A percentile compares a stretch with the other conserved stretches of the same genome.
phyloP scores from a whole-genome alignment of 805 yeast genomes.

The Monosporozyma aerobia region DNA sequence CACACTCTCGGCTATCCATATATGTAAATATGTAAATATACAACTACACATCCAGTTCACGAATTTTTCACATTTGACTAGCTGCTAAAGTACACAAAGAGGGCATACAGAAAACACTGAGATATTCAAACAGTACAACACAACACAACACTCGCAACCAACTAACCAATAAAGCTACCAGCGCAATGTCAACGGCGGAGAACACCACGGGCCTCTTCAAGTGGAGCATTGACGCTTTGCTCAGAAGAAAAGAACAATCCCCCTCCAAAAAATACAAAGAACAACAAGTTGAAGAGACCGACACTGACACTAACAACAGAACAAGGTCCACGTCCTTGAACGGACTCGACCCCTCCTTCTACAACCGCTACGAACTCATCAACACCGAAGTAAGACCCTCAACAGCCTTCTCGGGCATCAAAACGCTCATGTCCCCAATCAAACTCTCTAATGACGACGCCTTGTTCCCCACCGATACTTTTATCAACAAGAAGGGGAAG shows the following conservation, averaged over 20 bases:
- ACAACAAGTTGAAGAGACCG: neutral
- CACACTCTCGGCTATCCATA: too few relatives aligned
- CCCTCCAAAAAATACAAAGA: slow-evolving; percentile 24
- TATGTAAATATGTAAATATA: too few relatives aligned
- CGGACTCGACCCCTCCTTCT: slow-evolving; percentile 16
- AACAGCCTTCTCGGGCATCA: slow-evolving; percentile 5
- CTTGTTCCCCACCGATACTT: neutral
- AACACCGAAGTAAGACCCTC: slow-evolving; percentile 15
- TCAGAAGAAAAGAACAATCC: slow-evolving; percentile 18
- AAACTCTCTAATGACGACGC: slow-evolving; percentile 5
- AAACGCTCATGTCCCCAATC: slow-evolving; percentile 11
- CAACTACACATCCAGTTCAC: too few relatives aligned
- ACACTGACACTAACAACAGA: neutral
- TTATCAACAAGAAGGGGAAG: neutral
- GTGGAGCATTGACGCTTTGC: slow-evolving; percentile 29
- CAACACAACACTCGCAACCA: too few relatives aligned
- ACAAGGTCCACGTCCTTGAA: slow-evolving; percentile 22
- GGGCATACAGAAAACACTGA: too few relatives aligned
- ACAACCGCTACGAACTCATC: neutral
- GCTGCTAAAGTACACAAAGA: too few relatives aligned
- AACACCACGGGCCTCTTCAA: slow-evolving; percentile 5
- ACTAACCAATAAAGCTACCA: too few relatives aligned
- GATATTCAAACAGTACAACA: too few relatives aligned
- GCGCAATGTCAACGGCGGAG: neutral
- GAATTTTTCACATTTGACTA: too few relatives aligned